These are phyloP conservation scores for Castanea mollissima DNA, from an alignment of 306 rosid species.

Conservation along the genomic window DNA sequence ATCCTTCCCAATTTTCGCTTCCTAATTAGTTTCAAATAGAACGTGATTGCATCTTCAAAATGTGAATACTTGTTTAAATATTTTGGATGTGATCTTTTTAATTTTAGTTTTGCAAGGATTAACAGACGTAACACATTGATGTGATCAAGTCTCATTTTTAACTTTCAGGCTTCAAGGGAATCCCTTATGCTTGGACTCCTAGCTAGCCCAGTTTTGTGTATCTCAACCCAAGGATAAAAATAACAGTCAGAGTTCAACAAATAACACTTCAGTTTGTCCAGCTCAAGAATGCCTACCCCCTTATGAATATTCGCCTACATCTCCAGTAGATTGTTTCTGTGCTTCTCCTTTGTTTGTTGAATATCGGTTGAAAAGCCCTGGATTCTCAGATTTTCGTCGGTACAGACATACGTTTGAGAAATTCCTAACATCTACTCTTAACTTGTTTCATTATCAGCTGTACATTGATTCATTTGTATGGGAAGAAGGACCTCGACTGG, in stretches of 20 bases:
- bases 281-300: constrained; percentile 60
- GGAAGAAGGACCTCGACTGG: constrained; percentile 74
- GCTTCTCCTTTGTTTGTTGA: constrained; percentile 60
- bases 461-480: constrained; percentile 41
- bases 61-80: too few species aligned
- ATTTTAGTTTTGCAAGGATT: too few species aligned
- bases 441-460: constrained; percentile 45
- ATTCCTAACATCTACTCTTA: constrained; percentile 48
- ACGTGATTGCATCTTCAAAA: too few species aligned
- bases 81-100: too few species aligned
- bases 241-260: constrained; percentile 19
- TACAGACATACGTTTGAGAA: constrained; percentile 34
- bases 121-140: too few species aligned
- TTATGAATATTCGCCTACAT: constrained; percentile 43
- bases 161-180: constrained; percentile 83
- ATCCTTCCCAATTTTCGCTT: neutral
- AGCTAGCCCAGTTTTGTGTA: constrained; percentile 49
- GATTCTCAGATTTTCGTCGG: constrained; percentile 59
- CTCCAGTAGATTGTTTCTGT: constrained; percentile 56
- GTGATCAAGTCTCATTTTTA: neutral
- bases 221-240: constrained; percentile 31
- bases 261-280: constrained; percentile 32
- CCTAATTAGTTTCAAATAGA: constrained; percentile 2
- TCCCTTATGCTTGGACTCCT: constrained; percentile 59
- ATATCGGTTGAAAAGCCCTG: constrained; percentile 91